Conservation (phyloP, 2,329 filamentous ascomycete species). For the Aspergillus oerlinghausenensis region DNA sequence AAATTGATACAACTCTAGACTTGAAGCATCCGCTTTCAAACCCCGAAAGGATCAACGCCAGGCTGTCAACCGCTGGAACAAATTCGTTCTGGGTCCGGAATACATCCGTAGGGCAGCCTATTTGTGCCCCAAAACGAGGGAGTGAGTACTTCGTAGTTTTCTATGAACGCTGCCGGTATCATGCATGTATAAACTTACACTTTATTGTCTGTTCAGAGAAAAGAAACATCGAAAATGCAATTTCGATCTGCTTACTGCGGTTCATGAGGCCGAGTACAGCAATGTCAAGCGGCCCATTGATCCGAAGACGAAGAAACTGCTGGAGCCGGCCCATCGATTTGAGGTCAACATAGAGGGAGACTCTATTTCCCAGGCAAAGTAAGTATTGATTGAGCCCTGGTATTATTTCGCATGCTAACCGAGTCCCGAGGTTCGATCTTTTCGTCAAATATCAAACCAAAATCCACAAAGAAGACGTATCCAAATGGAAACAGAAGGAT, state of each 20-base stretch:
- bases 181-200: background rate
- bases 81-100: slow-evolving; percentile 44
- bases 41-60: slow-evolving; percentile 44
- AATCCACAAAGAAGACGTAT: slow-evolving; percentile 43
- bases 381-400: slow-evolving; percentile 8
- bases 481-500: slow-evolving; percentile 40
- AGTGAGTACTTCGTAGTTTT: slow-evolving; percentile 29
- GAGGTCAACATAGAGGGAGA: slow-evolving; percentile 47
- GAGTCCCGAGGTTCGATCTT: slow-evolving; percentile 36
- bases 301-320: slow-evolving; percentile 38
- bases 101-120: slow-evolving; percentile 44
- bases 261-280: slow-evolving; percentile 44
- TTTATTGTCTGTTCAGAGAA: slow-evolving; percentile 29
- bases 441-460: slow-evolving; percentile 45
- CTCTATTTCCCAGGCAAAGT: slow-evolving; percentile 45
- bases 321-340: slow-evolving; percentile 47
- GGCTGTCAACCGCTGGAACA: slow-evolving; percentile 47
- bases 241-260: slow-evolving; percentile 40
- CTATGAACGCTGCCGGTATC: background rate
- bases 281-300: slow-evolving; percentile 41
- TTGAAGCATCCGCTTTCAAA: slow-evolving; percentile 41
- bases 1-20: slow-evolving; percentile 21
- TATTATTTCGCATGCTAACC: background rate
- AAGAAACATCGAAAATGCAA: slow-evolving; percentile 40
- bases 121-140: slow-evolving; percentile 41